Base-by-base conservation (phyloP, 2,329 filamentous ascomycete genomes). In the Plenodomus tracheiphilus region DNA sequence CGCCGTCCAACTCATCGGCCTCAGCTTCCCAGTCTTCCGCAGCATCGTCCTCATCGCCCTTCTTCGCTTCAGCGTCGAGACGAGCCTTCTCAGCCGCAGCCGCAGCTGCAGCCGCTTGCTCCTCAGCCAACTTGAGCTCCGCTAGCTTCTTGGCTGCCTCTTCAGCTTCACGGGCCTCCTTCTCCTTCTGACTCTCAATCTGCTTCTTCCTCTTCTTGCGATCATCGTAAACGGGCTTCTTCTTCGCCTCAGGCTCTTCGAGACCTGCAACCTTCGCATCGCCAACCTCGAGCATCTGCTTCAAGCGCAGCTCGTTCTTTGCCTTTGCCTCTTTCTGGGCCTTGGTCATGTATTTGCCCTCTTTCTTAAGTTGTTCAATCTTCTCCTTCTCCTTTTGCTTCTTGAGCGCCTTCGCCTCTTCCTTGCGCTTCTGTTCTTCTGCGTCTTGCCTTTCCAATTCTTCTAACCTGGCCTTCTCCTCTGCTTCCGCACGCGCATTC, bases 381-480 rank as follows among this genome's bases (percentile, higher is more conserved):
- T 83, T 89, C 72, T 92, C 88, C 78, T 89, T 93, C 65, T 95
- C 90, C 69, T 84, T 91, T 65, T 91, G 88, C 79, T 93, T 94
- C 80, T 89, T 93, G 37, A 85, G 75, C 1, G 85, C 85, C 73
- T 84, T 89, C 43, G 85, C 84, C 66, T 93, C 90, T 64, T 89
- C 88, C 58, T 78, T 85, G 49, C 80, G 81, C 75, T 85, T 85
- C 48, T 76, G 71, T 64, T 92, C 89, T 70, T 93, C 90, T 8
- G 79, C 83, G 34, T 80, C 81, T 44, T 75, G 71, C 40, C 80
- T 79, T 69, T 89, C 85, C 51, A 87, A 79, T 61, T 88, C 87
- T 61, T 85, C 86, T 21, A 85, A 70, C 16, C 81, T 79, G 10
- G 81, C 82, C 70, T 82, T 84, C 59, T 89, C 85, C 64, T 89